These are phyloP conservation scores for Nemania sp. DNA, from an alignment of 2,329 filamentous ascomycete species.

Conservation along the genomic window DNA sequence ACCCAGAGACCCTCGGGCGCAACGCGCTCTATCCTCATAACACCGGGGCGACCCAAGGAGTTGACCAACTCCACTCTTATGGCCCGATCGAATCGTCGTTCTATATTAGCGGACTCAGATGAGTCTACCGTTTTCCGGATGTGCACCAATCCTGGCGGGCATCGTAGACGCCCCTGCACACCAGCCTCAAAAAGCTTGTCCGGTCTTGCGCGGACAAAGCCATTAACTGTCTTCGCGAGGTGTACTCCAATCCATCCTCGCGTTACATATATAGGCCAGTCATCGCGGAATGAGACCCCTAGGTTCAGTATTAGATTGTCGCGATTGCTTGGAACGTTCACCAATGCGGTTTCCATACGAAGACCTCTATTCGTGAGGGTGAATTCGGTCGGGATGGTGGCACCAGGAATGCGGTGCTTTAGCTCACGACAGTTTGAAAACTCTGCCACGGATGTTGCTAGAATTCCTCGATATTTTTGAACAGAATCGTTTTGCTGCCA, in stretches of 20 bases:
- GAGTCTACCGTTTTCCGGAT: constrained; percentile 16
- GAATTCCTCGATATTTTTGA: constrained; percentile 22
- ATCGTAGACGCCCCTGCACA: neutral
- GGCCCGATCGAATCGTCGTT: constrained; percentile 11
- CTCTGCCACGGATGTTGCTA: constrained; percentile 18
- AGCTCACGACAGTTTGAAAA: constrained; percentile 16
- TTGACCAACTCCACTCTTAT: neutral
- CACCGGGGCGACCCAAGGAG: neutral
- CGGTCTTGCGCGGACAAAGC: constrained; percentile 24
- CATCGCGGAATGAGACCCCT: constrained; percentile 23
- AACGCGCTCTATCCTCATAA: neutral
- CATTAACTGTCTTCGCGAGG: constrained; percentile 16
- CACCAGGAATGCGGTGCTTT: constrained; percentile 9
- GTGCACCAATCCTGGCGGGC: constrained; percentile 5
- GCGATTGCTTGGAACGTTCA: constrained; percentile 1
- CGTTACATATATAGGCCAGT: constrained; percentile 5
- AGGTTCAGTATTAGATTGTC: constrained; percentile 16
- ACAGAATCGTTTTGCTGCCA: constrained; percentile 15
- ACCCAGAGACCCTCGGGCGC: constrained; percentile 15
- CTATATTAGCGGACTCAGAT: constrained; percentile 5
- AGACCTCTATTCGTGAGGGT: constrained; percentile 25
- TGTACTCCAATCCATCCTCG: constrained; percentile 23
- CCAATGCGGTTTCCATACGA: constrained; percentile 13
- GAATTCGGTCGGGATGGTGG: constrained; percentile 13
- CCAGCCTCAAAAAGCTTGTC: neutral